Evolutionary conservation across 257 asterid species (phyloP), one percentile per base, ranked within the genome.

Genomic region (Linaria vulgaris): DNA sequence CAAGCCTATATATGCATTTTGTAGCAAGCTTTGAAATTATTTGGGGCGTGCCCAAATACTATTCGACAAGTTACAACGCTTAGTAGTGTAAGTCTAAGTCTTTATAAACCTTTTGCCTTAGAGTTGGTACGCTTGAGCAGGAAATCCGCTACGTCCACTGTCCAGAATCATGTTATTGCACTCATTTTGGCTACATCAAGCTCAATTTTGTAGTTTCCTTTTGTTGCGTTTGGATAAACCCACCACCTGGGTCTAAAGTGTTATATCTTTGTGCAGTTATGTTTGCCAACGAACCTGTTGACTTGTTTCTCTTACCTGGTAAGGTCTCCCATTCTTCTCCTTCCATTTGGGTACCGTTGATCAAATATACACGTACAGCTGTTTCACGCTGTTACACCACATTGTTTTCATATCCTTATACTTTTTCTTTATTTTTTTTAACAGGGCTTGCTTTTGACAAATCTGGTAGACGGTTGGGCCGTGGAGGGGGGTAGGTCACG

Each of bases 361-460:
- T 59, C 30, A 65, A 27, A 34, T 66, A 43, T 37, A 20, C 66
- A 16, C 49, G 54, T 59, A 46, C 22, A 39, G 68, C 64, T 69
- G 20, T 15, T 37, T 31, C 49, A n/a, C n/a, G n/a, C 52, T 15
- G 45, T 53, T 56, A 19, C 60, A 51, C 41, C 59, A 23, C n/a
- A 21, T 11, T 51, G 66, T 39, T 51, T 38, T 41, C 34, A 23
- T 14, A 8, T 51, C 41, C 10, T 10, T 41, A 59, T 11, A 14
- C 3, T 60, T 19, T 59, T 45, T 19, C 45, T 51, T 39, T 21
- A 19, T 23, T 15, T 0, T 22, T n/a, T 27, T 27, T 2, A 44
- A 54, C 75, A 94, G 99, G 99, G 69, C 95, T 94, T 55, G 99
- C 95, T 73, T 90, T 94, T 64, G 99, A 94, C 69, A 90, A 79